Evolutionary conservation across 148 eudicot species (phyloP).

Genomic region (Tetragonia tetragonoides): DNA sequence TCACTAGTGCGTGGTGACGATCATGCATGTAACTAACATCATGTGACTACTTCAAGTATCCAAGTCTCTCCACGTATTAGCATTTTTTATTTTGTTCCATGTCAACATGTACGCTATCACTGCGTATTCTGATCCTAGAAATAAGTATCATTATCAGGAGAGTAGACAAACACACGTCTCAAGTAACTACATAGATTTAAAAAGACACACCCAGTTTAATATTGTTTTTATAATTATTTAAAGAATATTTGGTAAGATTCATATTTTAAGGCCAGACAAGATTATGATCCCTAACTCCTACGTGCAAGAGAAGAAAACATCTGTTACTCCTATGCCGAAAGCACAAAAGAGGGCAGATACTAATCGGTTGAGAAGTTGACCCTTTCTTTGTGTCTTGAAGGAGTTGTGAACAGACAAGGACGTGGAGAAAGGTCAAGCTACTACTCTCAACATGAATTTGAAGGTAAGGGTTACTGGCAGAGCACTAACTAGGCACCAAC

Average conservation of each 20-base stretch:
- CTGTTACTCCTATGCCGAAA: background rate
- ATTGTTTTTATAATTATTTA: background rate
- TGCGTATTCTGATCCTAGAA: background rate
- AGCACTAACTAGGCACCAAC: slow-evolving; percentile 27
- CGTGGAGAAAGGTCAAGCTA: slow-evolving; percentile 16
- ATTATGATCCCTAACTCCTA: slow-evolving; percentile 1
- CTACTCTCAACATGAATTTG: slow-evolving; percentile 8
- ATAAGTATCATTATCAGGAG: background rate
- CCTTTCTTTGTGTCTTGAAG: background rate
- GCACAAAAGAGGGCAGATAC: background rate
- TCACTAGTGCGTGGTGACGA: background rate
- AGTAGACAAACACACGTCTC: slow-evolving; percentile 3
- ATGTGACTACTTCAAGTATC: slow-evolving; percentile 13
- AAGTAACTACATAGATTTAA: slow-evolving; percentile 6
- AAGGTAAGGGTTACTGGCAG: slow-evolving; percentile 16
- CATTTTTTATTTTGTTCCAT: background rate
- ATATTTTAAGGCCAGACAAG: background rate
- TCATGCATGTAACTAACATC: slow-evolving; percentile 16
- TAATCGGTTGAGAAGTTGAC: background rate
- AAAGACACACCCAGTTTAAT: background rate
- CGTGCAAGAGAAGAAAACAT: background rate
- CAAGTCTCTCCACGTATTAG: background rate
- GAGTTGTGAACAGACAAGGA: slow-evolving; percentile 12
- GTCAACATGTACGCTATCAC: slow-evolving; percentile 11
- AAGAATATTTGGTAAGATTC: background rate